Base-by-base conservation (phyloP, 208 protist species). In the Acanthamoeba royreba region DNA sequence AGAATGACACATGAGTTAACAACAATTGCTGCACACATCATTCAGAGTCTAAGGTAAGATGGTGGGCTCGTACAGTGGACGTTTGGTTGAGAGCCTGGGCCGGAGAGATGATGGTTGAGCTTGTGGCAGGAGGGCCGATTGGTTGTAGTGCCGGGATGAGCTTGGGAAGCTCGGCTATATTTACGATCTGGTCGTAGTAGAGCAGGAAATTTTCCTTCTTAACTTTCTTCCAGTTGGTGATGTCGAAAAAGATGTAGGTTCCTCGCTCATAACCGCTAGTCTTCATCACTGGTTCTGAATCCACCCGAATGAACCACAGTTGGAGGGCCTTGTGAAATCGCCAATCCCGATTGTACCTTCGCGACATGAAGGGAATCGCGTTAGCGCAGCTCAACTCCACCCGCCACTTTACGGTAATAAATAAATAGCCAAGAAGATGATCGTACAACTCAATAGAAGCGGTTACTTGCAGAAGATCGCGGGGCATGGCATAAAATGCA, bases 401-500 rank as follows among this genome's bases (percentile, higher is more conserved):
- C 38, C 11, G 11, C 38, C 9, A 52, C 22, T 15, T 31, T 83
- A 15, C 28, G 72, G 13, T n/a, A 79, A 79, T 17, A 43, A 2
- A 83, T 15, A 13, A 3, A 83, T 83, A 47, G 72, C 7, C 22
- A 33, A 83, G 40, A 42, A 43, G 31, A n/a, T 2, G 53, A 61
- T 17, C 92, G 35, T 98, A 98, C 43, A 99, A 93, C 40, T 99
- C 98, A 0, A 96, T 94, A 11, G 98, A 98, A 4, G 98, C 98
- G 43, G 97, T 97, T 5, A 99, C 90, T 95, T 99, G 99, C 33
- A 99, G 96, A 49, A 98, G 97, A 93, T 99, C 99, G 9, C 98
- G 95, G 28, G 99, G 99, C 98, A 99, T 99, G 79, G 97, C 97
- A 95, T 99, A 99, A 94, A 99, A 99, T 85, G 99, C 99, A 95